phyloP scores from a whole-genome alignment of 2,329 filamentous ascomycete genomes.

The Fusarium newnesense region DNA sequence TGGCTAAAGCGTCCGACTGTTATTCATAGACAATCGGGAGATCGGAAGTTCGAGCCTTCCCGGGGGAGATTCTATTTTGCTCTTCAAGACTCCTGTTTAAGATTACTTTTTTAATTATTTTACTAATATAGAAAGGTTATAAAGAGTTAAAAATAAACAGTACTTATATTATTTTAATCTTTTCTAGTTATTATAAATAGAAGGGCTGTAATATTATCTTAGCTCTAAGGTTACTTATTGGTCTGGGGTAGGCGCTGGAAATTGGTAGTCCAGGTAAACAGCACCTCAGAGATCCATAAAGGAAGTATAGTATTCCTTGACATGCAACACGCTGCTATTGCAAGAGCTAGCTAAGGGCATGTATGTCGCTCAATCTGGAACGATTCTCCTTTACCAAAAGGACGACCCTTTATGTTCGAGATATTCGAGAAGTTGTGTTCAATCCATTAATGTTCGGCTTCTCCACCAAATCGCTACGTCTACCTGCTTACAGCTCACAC shows the following conservation, averaged over 20 bases:
- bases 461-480: neutral
- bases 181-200: too few relatives aligned
- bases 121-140: too few relatives aligned
- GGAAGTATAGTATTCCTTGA: neutral
- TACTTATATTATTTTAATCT: too few relatives aligned
- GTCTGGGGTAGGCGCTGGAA: neutral
- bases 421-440: neutral
- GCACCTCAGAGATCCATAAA: too few relatives aligned
- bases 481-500: neutral
- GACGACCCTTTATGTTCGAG: neutral
- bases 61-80: slow-evolving; percentile 37
- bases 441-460: too few relatives aligned
- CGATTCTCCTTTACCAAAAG: neutral
- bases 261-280: too few relatives aligned
- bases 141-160: too few relatives aligned
- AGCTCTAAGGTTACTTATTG: too few relatives aligned
- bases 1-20: slow-evolving; percentile 43
- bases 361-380: neutral
- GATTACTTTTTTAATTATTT: too few relatives aligned
- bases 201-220: neutral
- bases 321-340: neutral
- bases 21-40: slow-evolving; percentile 44
- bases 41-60: slow-evolving; percentile 47
- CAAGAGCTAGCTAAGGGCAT: too few relatives aligned
- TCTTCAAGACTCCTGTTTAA: fast-evolving